Percentiles rank a stretch among this genome's conserved stretches.
phyloP scores from a whole-genome alignment of 2,329 filamentous ascomycete species.

The Aspergillus neotritici region DNA sequence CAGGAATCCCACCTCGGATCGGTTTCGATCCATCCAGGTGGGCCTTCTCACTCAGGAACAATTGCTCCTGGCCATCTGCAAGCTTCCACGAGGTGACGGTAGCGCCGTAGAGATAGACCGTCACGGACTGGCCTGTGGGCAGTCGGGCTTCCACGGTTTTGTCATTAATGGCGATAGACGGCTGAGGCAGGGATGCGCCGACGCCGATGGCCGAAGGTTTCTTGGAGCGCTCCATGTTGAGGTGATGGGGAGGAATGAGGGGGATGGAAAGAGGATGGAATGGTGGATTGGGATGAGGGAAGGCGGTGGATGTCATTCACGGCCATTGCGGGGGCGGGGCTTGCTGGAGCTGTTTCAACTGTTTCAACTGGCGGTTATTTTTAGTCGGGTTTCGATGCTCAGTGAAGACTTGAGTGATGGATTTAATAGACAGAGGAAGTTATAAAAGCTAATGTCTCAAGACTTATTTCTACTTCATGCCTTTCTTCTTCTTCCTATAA shows the following conservation, averaged over 20 bases:
- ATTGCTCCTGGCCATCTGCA: slow-evolving; percentile 68
- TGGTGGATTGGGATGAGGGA: too few species aligned
- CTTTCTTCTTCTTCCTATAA: too few species aligned
- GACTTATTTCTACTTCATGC: too few species aligned
- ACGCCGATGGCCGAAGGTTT: slow-evolving; percentile 72
- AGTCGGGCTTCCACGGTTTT: slow-evolving; percentile 72
- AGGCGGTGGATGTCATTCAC: too few species aligned
- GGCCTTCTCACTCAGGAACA: slow-evolving; percentile 77
- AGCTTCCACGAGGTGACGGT: slow-evolving; percentile 94
- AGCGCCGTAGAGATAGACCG: slow-evolving; percentile 83
- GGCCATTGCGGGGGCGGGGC: neutral
- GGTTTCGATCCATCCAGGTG: slow-evolving; percentile 81
- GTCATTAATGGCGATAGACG: slow-evolving; percentile 69
- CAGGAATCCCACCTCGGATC: slow-evolving; percentile 82
- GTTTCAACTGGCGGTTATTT: too few species aligned
- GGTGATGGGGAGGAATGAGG: too few species aligned
- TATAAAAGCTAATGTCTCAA: too few species aligned
- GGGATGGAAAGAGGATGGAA: too few species aligned
- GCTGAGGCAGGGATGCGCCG: slow-evolving; percentile 67
- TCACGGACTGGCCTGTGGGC: slow-evolving; percentile 78
- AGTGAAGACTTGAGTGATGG: too few species aligned
- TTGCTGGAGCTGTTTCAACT: slow-evolving; percentile 30
- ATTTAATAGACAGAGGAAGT: too few species aligned
- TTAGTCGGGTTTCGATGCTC: too few species aligned
- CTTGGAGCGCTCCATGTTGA: slow-evolving; percentile 69